Base-by-base conservation (phyloP, 2,329 filamentous ascomycete species). In the Cadophora luteo-olivacea region DNA sequence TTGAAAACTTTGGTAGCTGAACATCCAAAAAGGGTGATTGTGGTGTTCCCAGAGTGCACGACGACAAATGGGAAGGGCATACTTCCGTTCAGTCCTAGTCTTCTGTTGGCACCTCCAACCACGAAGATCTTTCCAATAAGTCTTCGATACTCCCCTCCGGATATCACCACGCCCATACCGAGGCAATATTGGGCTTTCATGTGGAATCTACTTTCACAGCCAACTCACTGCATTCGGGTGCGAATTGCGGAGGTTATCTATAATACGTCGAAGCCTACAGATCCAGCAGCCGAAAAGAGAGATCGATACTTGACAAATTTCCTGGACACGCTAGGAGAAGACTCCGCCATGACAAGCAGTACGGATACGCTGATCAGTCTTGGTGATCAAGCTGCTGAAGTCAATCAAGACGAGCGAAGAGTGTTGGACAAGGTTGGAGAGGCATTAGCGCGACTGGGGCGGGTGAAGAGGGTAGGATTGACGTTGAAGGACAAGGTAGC, bases 1-100 rank as follows among this genome's bases (percentile, higher is more conserved):
- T 78, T 94, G 55, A 82, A 84, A 25, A 83, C 86, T 0, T 84
- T 98, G 4, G 78, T 94, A 12, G 81, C 84, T 38, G 83, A 86
- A 68, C 87, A 97, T 77, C 93, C 93, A 0, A 85, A 87, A 67
- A 89, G 93, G 57, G 87, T 93, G 68, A 87, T 98, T 70, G 93
- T 91, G 70, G 89, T 97, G 1, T 97, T 98, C 79, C 95, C 96
- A 14, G 96, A 99, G 81, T 95, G 92, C 80, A 96, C 92, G 4
- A 97, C 96, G 0, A 97, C 93, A 55, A 99, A 99, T 77, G 95
- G 95, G 70, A 91, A 92, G 73, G 96, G 91, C 4, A 94, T 98
- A 70, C 81, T 99, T 14, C 92, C 93, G 1, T 88, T 97, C 66
- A 93, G 91, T 69, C 93, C 92, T 0, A 91, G 89, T 62, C 84